Conservation (phyloP, 2,329 filamentous ascomycete species). For the Tolypocladium inflatum region DNA sequence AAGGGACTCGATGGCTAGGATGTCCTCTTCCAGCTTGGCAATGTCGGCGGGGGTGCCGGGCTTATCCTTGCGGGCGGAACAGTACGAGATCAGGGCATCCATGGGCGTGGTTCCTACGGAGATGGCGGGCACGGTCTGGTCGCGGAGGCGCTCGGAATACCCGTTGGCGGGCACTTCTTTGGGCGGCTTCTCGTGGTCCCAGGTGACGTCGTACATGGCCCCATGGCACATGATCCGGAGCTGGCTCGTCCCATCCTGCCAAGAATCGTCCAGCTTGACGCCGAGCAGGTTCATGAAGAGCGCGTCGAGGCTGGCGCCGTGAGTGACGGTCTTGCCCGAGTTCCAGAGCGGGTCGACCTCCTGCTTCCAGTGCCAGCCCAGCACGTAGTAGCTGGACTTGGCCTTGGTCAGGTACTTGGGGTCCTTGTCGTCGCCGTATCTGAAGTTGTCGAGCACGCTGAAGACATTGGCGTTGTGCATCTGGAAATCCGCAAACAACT, state of each 20-base stretch:
- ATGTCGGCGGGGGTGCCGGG: constrained; percentile 1
- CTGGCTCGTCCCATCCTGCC: constrained; percentile 1
- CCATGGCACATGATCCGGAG: constrained; percentile 21
- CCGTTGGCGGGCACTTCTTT: constrained; percentile 19
- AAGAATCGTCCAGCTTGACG: neutral
- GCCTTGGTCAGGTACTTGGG: constrained; percentile 14
- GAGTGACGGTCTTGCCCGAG: constrained; percentile 1
- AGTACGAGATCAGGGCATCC: constrained; percentile 26
- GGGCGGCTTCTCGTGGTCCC: constrained; percentile 19
- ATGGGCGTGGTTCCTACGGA: constrained; percentile 27
- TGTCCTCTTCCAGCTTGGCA: constrained; percentile 15
- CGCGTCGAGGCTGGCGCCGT: constrained; percentile 8
- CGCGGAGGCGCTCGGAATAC: constrained; percentile 7
- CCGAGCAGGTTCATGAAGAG: constrained; percentile 13
- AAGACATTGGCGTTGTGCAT: constrained; percentile 31
- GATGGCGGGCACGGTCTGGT: constrained; percentile 14
- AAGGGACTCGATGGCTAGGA: constrained; percentile 16
- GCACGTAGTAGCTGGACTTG: constrained; percentile 25
- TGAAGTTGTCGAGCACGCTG: constrained; percentile 27
- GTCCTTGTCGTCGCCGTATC: constrained; percentile 11
- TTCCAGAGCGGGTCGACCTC: constrained; percentile 12
- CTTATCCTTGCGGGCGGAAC: constrained; percentile 14
- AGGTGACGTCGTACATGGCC: constrained; percentile 26
- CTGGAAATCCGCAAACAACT: constrained; percentile 31
- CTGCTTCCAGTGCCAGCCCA: constrained; percentile 27